These are phyloP conservation scores for Cercospora sojina DNA, from an alignment of 2,329 filamentous ascomycete genomes.

Conservation along the genomic window DNA sequence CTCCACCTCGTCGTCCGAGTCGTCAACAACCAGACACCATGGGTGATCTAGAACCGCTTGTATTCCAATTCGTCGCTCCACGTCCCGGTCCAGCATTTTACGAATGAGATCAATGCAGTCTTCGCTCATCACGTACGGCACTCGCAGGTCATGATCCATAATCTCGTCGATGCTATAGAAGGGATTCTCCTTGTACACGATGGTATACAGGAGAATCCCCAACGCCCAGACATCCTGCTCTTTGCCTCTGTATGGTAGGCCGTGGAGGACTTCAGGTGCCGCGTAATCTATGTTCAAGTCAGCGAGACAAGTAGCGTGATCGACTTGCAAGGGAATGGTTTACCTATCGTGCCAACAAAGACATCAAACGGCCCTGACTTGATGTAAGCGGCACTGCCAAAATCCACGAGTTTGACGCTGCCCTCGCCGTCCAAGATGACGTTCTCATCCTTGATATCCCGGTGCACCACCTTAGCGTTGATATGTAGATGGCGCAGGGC, in stretches of 20 bases:
- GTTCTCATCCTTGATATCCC: slow-evolving; percentile 99
- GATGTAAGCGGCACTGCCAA: slow-evolving; percentile 96
- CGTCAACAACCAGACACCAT: slow-evolving; percentile 60
- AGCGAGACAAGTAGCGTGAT: neutral
- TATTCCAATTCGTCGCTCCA: slow-evolving; percentile 79
- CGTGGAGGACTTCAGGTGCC: slow-evolving; percentile 93
- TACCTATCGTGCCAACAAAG: slow-evolving; percentile 97
- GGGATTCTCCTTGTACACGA: slow-evolving; percentile 98
- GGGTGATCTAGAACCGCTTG: slow-evolving; percentile 82
- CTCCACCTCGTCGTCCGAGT: slow-evolving; percentile 25
- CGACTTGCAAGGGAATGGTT: slow-evolving; percentile 36
- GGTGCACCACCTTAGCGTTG: slow-evolving; percentile 87
- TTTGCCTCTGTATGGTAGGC: slow-evolving; percentile 87
- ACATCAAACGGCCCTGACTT: slow-evolving; percentile 98
- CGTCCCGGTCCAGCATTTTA: slow-evolving; percentile 88
- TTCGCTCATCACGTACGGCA: slow-evolving; percentile 85
- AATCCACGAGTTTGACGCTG: slow-evolving; percentile 95
- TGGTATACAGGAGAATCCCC: slow-evolving; percentile 94
- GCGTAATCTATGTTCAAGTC: slow-evolving; percentile 72
- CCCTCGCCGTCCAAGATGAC: slow-evolving; percentile 94
- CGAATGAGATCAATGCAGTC: slow-evolving; percentile 90
- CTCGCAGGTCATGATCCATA: slow-evolving; percentile 90
- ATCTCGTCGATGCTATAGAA: slow-evolving; percentile 99
- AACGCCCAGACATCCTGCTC: slow-evolving; percentile 98
- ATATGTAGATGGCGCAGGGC: slow-evolving; percentile 90